Base-by-base conservation (phyloP, 225 moss, liverwort and hornwort species). In the Neckera pumila region DNA sequence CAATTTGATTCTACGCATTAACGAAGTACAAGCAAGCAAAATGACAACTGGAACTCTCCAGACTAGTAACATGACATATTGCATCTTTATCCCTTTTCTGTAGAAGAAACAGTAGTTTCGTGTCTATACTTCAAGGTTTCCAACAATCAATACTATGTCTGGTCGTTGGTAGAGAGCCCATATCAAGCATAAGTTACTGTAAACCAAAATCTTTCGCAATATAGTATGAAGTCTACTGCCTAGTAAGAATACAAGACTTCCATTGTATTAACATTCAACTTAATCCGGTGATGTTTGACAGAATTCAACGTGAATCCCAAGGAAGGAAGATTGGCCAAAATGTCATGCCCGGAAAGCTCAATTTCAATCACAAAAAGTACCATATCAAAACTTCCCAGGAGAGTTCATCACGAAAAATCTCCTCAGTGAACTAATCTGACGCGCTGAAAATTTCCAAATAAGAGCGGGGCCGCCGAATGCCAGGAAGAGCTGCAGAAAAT, bases 21-120 rank as follows among this genome's bases (percentile, higher is more conserved):
- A 92, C 96, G 40, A 94, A 95, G 87, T 95, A 95, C 96, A 98
- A 96, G 91, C 95, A 95, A 91, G 92, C 91, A n/a, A 95, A 95
- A 82, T 91, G 92, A 84, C 95, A 96, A 82, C 88, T 89, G 80
- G 90, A 89, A 76, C 95, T 98, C 51, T 95, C 91, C 67, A 91
- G 49, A 89, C 58, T 38, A n/a, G 38, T 79, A 58, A 79, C 10
- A 78, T n/a, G n/a, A 38, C 4, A 38, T 79, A 56, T 79, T 79
- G 57, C 58, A 38, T 18, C 38, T 57, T 0, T 1, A 38, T 17
- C 27, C 58, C 23, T 78, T 56, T 57, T 38, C 57, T 79, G 17
- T 4, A 77, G 34, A 56, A 14, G 10, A 58, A 58, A 38, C 57
- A 57, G 7, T 38, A n/a, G 58, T 79, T 78, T 56, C 11, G 38